phyloP scores from a whole-genome alignment of 768 basidiomycete species.

The Hemileccinum impolitum region DNA sequence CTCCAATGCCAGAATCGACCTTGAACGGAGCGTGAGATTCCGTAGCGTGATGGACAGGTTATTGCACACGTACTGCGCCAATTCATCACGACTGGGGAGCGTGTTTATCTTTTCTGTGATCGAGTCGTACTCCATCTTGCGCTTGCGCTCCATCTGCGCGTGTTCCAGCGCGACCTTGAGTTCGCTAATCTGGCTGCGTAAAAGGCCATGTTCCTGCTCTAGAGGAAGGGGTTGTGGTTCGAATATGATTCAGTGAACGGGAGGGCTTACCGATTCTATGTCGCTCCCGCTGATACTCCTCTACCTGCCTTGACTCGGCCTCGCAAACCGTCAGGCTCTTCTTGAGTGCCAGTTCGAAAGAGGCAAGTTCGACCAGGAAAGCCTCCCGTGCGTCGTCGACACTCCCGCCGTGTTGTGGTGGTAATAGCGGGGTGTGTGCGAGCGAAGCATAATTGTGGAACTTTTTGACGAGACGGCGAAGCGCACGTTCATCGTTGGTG shows the following conservation, averaged over 20 bases:
- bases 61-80: constrained; percentile 59
- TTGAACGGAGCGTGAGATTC: constrained; percentile 25
- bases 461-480: constrained; percentile 77
- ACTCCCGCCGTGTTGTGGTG: constrained; percentile 24
- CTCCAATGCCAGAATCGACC: constrained; percentile 66
- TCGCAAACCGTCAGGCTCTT: constrained; percentile 83
- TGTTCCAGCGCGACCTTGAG: constrained; percentile 75
- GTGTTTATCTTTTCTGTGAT: constrained; percentile 81
- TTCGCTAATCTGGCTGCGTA: constrained; percentile 70
- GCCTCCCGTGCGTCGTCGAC: constrained; percentile 75
- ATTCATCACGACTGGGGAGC: constrained; percentile 70
- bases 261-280: constrained; percentile 63
- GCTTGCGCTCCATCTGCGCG: constrained; percentile 68
- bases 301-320: constrained; percentile 81
- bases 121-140: constrained; percentile 85
- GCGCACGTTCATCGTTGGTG: constrained; percentile 75
- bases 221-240: no score
- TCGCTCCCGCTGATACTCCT: constrained; percentile 75
- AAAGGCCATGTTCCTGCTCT: constrained; percentile 71
- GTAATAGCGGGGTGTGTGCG: constrained; percentile 46
- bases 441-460: constrained; percentile 71
- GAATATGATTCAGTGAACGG: neutral
- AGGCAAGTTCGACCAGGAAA: constrained; percentile 72
- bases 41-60: neutral
- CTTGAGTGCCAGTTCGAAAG: constrained; percentile 70